phyloP scores from a whole-genome alignment of 176 grass and related monocot genomes.

The Metroxylon sagu region DNA sequence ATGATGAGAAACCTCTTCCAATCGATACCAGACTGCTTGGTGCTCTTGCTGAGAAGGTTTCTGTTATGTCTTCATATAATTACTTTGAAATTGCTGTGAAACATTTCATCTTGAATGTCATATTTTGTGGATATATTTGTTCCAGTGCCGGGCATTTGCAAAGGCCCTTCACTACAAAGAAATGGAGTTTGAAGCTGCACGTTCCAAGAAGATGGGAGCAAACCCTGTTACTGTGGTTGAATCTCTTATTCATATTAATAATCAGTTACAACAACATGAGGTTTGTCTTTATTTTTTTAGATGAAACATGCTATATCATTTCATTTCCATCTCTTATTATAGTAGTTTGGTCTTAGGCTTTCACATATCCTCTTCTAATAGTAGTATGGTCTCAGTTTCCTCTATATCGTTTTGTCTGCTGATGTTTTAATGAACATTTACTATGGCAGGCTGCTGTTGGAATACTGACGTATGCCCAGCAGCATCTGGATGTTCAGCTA shows the following conservation, averaged over 20 bases:
- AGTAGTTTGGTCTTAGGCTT: no score
- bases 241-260: conserved; percentile 98
- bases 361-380: no score
- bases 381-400: no score
- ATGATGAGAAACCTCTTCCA: conserved; percentile 97
- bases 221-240: conserved; percentile 98
- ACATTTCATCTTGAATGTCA: no score
- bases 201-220: conserved; percentile 93
- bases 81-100: no score
- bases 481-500: conserved; percentile 80
- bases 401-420: not conserved
- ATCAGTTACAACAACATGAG: conserved; percentile 97
- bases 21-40: conserved; percentile 95
- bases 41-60: conserved; percentile 96
- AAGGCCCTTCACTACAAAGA: conserved; percentile 99
- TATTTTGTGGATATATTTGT: not conserved
- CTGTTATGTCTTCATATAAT: no score
- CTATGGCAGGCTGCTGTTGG: conserved; percentile 84
- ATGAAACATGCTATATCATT: no score
- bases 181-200: conserved; percentile 97
- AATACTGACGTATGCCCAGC: conserved; percentile 93
- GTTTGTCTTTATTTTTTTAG: conserved; percentile 30
- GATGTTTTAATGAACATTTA: not conserved
- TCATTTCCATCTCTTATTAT: no score
- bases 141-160: conserved; percentile 88